phyloP scores from a whole-genome alignment of 805 yeast genomes.

The Wickerhamiella domercqiae region DNA sequence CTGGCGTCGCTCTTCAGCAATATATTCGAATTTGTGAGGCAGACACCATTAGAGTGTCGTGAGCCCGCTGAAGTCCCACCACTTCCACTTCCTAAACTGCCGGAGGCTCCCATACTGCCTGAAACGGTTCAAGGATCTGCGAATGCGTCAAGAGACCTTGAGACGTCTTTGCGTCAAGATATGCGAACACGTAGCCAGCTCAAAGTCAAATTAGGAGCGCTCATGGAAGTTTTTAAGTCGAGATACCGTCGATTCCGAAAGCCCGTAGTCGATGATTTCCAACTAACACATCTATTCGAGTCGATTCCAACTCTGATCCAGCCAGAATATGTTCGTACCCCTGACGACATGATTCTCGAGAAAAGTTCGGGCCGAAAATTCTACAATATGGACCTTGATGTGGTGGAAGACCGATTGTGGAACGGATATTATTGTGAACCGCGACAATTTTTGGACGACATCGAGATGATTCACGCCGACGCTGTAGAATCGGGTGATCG shows the following conservation, averaged over 20 bases:
- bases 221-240: slow-evolving; percentile 78
- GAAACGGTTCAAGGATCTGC: slow-evolving; percentile 12
- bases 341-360: slow-evolving; percentile 69
- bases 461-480: slow-evolving; percentile 72
- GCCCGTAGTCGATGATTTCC: slow-evolving; percentile 71
- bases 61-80: slow-evolving; percentile 38
- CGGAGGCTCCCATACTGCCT: slow-evolving; percentile 25
- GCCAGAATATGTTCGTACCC: slow-evolving; percentile 22
- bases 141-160: slow-evolving; percentile 8
- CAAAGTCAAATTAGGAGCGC: slow-evolving; percentile 69
- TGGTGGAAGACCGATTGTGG: slow-evolving; percentile 90
- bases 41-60: slow-evolving; percentile 59
- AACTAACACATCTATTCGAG: slow-evolving; percentile 64
- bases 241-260: slow-evolving; percentile 82
- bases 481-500: slow-evolving; percentile 62
- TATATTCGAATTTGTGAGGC: slow-evolving; percentile 37
- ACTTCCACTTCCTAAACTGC: slow-evolving; percentile 27
- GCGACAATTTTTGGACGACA: slow-evolving; percentile 69
- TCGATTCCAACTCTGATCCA: slow-evolving; percentile 6
- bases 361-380: slow-evolving; percentile 54
- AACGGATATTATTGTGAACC: slow-evolving; percentile 93
- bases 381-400: slow-evolving; percentile 83
- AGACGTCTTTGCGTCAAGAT: slow-evolving; percentile 41
- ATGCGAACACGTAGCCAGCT: slow-evolving; percentile 70
- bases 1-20: slow-evolving; percentile 41